Percentiles rank a stretch among this genome's conserved stretches.
Evolutionary conservation across 2,329 filamentous ascomycete species (phyloP).

Genomic region (Arthrobotrys conoides): DNA sequence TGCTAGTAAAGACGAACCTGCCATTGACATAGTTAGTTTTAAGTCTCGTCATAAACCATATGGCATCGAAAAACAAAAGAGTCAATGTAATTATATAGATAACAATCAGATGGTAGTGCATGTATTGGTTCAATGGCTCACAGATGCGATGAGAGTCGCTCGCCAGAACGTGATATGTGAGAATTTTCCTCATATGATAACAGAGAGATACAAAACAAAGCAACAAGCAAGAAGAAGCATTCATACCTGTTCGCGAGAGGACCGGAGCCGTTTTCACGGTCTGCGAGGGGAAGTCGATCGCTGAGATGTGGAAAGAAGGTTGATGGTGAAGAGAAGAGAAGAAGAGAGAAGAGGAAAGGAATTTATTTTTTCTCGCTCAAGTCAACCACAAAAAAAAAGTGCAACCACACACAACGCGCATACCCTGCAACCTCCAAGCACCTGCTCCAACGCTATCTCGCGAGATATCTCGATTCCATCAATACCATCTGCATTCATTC

Average conservation of each 20-base stretch:
- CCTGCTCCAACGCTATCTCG: slow-evolving; percentile 28
- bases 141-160: slow-evolving; percentile 59
- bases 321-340: slow-evolving; percentile 30
- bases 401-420: slow-evolving; percentile 39
- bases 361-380: slow-evolving; percentile 36
- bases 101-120: slow-evolving; percentile 61
- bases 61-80: slow-evolving; percentile 14
- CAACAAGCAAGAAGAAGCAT: background rate
- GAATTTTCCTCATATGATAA: slow-evolving; percentile 61
- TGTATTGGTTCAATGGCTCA: slow-evolving; percentile 61
- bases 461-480: slow-evolving; percentile 23
- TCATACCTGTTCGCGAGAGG: slow-evolving; percentile 48
- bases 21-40: slow-evolving; percentile 30
- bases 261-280: slow-evolving; percentile 20
- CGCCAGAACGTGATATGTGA: slow-evolving; percentile 60
- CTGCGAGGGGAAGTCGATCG: slow-evolving; percentile 14
- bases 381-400: slow-evolving; percentile 41
- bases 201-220: background rate
- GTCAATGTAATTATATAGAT: slow-evolving; percentile 10
- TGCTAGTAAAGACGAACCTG: slow-evolving; percentile 38
- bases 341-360: slow-evolving; percentile 25
- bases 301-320: slow-evolving; percentile 6
- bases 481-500: slow-evolving; percentile 1
- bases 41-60: background rate
- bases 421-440: slow-evolving; percentile 41